phyloP scores from a whole-genome alignment of 352 stramenopile genomes.

The Pythium oligandrum region DNA sequence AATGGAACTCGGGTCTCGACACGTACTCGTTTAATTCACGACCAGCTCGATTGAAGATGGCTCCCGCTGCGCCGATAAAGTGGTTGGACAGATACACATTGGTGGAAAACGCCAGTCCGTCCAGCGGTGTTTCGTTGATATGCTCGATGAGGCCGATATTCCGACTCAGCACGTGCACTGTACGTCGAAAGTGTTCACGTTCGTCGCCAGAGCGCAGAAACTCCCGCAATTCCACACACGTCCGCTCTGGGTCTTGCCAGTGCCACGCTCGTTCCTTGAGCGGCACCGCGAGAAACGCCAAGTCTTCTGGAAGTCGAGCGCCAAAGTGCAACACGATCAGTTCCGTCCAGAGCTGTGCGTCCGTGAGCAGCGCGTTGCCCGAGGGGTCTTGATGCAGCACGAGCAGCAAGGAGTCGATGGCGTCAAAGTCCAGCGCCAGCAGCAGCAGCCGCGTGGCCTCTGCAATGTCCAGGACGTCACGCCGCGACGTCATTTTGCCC shows the following conservation, averaged over 20 bases:
- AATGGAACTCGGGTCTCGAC: not conserved
- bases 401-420: constrained; percentile 13
- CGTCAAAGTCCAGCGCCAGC: constrained; percentile 9
- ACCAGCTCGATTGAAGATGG: constrained; percentile 26
- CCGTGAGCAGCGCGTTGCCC: constrained; percentile 10
- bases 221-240: constrained; percentile 10
- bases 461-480: constrained; percentile 15
- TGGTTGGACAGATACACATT: constrained; percentile 27
- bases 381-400: constrained; percentile 15
- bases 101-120: constrained; percentile 27
- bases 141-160: constrained; percentile 22
- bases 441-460: constrained; percentile 13
- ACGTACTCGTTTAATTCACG: constrained; percentile 13
- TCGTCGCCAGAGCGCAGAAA: constrained; percentile 21
- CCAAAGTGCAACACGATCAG: constrained; percentile 13
- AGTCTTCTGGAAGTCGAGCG: constrained; percentile 6
- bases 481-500: not conserved
- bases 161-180: constrained; percentile 14
- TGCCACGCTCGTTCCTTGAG: constrained; percentile 13
- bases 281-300: constrained; percentile 12
- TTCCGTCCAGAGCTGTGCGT: constrained; percentile 16
- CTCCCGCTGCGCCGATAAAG: constrained; percentile 18
- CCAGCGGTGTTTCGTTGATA: constrained; percentile 11
- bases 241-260: constrained; percentile 7
- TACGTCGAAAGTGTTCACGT: constrained; percentile 12